Evolutionary conservation across 2,329 filamentous ascomycete species (phyloP).

Genomic region (Aspergillus unguis): DNA sequence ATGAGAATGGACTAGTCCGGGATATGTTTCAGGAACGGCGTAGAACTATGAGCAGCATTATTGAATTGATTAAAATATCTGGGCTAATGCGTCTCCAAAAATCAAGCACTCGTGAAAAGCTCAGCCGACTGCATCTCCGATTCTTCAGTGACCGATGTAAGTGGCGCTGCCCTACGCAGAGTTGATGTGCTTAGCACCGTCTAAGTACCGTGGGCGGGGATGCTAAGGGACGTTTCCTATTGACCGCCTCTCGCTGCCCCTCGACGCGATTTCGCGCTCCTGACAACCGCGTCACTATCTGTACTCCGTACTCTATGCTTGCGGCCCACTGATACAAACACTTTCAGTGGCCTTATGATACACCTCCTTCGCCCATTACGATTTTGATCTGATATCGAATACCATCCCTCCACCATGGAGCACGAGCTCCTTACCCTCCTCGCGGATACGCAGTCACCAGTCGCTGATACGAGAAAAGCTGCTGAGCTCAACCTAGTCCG

Average conservation of each 20-base stretch:
- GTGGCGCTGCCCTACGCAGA: too few relatives aligned
- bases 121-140: too few relatives aligned
- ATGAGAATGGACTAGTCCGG: too few relatives aligned
- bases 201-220: too few relatives aligned
- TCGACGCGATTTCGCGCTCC: constrained; percentile 17
- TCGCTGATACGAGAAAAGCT: constrained; percentile 73
- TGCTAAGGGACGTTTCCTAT: background rate
- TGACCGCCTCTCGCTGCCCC: constrained; percentile 7
- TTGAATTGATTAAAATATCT: too few relatives aligned
- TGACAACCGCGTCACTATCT: background rate
- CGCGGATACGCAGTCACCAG: constrained; percentile 75
- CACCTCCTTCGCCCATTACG: too few relatives aligned
- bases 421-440: constrained; percentile 87
- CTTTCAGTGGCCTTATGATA: background rate
- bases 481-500: constrained; percentile 80
- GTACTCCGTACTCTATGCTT: background rate
- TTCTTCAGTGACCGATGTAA: too few relatives aligned
- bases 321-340: background rate
- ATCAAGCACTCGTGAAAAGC: too few relatives aligned
- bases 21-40: too few relatives aligned
- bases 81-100: too few relatives aligned
- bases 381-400: background rate
- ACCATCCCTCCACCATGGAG: constrained; percentile 62
- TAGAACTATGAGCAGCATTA: too few relatives aligned
- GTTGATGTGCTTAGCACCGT: too few relatives aligned